Base-by-base conservation (phyloP, 192 early-diverging fungal genomes). In the Gigaspora rosea region DNA sequence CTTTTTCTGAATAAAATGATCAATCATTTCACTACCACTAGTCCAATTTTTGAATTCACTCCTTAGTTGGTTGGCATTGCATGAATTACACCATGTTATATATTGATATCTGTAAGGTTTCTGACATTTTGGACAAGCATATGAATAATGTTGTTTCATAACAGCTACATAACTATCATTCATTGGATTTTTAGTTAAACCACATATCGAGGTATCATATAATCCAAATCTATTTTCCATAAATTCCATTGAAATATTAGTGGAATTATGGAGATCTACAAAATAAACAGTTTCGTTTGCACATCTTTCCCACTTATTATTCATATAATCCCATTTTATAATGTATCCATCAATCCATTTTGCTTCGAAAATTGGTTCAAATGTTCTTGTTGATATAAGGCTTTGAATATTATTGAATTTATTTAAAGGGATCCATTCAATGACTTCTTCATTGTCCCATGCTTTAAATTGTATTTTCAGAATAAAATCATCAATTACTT, bases 401-500 rank as follows among this genome's bases (percentile, higher is more conserved):
- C 22, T 27, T 13, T 50, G 3, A 52, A 71, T 27, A 71, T 52
- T 52, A 8, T n/a, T 49, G 12, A 71, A 52, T 71, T 20, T 71
- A 9, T 54, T 1, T 20, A 32, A 71, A 22, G 69, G 50, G 52
- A 71, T 71, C 51, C 69, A 71, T 22, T 71, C 69, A 18, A 71
- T n/a, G 8, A 52, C 9, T 32, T 71, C 13, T 18, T 10, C 11
- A 20, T 15, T 20, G 9, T 54, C 22, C 12, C 8, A 16, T 35
- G 69, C 69, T 12, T 71, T 27, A 9, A 50, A 27, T 71, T 71
- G 69, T 9, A 22, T 54, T 32, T 71, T n/a, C 11, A 9, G 69
- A 41, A 71, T 71, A 54, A 71, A 52, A 20, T 50, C 41, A 3
- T 71, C 69, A 22, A 71, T 33, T 32, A 22, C n/a, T 8, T 16